Base-by-base conservation (phyloP, 1,284 basidiomycete genomes). In the Rhodotorula sp. region DNA sequence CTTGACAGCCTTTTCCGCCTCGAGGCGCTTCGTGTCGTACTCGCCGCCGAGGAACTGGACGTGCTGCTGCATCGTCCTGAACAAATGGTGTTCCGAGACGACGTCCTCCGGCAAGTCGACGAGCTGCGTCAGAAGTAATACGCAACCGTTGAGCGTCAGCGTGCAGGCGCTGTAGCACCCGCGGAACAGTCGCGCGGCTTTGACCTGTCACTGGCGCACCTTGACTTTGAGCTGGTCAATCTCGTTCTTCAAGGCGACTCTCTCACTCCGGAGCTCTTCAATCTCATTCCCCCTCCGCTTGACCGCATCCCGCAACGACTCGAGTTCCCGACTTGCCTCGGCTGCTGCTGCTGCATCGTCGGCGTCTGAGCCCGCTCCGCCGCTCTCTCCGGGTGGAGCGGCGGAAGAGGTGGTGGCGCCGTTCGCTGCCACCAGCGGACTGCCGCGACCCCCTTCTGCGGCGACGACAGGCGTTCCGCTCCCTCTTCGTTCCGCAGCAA, bases 61-160 rank as follows among this genome's bases (percentile, higher is more conserved):
- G 54, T 80, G 70, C 16, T 67, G 68, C 56, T 78, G 74, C 34
- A 80, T 65, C 47, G 67, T 39, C n/a, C 69, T 68, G 69, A 75
- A 80, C 8, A 75, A 67, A 10, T 70, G 51, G 20, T 71, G 72
- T 54, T 80, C 75, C 21, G 68, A 64, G 47, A 80, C 68, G 46
- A 74, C 52, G 23, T 80, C 79, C 34, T 78, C 76, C 20, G 79
- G 77, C 16, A 79, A 52, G 63, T 74, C 71, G 59, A 75, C 72
- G 54, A 78, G 76, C 76, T 78, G 64, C 15, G 34, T 8, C 39
- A 39, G 39, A 39, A 1, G 5, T 6, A 54, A 46, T n/a, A n/a
- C n/a, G n/a, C n/a, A 29, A 15, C 18, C 43, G 18, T 18, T 18
- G 26, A 31, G 15, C 1, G 26, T 16, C 7, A 48, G 26, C 7